Evolutionary conservation across 495 filamentous ascomycete genomes (phyloP).

Genomic region (Xylaria intraflava): DNA sequence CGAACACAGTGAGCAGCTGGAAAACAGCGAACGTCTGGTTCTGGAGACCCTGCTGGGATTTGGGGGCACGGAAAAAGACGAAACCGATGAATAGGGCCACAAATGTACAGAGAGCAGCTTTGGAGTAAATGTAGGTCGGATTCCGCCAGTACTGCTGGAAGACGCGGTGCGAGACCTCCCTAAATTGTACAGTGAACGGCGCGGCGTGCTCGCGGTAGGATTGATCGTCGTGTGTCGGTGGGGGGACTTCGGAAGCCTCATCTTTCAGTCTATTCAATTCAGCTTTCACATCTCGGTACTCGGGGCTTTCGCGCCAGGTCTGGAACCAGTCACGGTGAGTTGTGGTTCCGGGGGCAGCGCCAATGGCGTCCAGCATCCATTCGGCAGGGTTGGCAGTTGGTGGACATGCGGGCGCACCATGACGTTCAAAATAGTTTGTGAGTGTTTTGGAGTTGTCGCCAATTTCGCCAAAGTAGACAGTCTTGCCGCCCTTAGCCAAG

Average conservation of each 20-base stretch:
- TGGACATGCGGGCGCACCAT: constrained; percentile 69
- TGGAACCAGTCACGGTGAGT: constrained; percentile 77
- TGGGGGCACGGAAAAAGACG: constrained; percentile 70
- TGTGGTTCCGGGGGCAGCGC: constrained; percentile 75
- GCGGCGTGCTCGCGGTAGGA: constrained; percentile 53
- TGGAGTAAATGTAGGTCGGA: constrained; percentile 78
- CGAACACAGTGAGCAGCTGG: constrained; percentile 71
- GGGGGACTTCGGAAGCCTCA: constrained; percentile 44
- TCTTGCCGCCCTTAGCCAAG: constrained; percentile 69
- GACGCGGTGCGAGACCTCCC: constrained; percentile 53
- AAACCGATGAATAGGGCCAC: constrained; percentile 79
- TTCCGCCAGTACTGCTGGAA: constrained; percentile 90
- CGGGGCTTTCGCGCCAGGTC: constrained; percentile 69
- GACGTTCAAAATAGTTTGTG: constrained; percentile 72
- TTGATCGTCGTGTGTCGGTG: constrained; percentile 22
- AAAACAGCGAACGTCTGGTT: constrained; percentile 87
- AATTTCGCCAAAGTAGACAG: constrained; percentile 89
- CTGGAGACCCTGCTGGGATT: constrained; percentile 69
- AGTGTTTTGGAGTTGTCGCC: constrained; percentile 70
- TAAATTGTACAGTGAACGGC: constrained; percentile 48
- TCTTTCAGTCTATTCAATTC: constrained; percentile 65
- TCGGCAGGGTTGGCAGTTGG: constrained; percentile 82
- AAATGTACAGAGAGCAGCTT: constrained; percentile 49
- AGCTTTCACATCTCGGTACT: constrained; percentile 58
- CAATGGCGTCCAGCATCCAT: constrained; percentile 94